Evolutionary conservation across 441 rosid genomes (phyloP).

Genomic region (Croton laevigatus): DNA sequence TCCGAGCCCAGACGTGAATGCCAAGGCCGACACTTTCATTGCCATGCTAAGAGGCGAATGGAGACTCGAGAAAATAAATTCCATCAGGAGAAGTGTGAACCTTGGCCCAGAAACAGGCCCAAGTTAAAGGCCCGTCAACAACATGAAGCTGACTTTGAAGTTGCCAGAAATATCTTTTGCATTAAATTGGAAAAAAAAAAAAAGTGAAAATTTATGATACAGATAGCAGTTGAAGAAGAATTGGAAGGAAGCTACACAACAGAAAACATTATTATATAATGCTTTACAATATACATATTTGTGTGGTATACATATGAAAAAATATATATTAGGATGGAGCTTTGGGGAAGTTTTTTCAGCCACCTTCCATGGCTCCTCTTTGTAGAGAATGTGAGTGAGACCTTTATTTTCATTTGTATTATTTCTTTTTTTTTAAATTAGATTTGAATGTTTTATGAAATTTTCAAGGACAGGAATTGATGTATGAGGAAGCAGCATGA

Average conservation of each 20-base stretch:
- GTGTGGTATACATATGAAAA: not conserved
- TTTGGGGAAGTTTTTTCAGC: constrained; percentile 20
- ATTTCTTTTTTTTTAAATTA: not conserved
- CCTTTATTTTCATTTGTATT: not conserved
- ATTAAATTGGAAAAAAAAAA: no score
- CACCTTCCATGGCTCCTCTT: constrained; percentile 17
- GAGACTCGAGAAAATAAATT: constrained; percentile 73
- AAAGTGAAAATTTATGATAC: no score
- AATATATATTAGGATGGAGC: not conserved
- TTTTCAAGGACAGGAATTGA: not conserved
- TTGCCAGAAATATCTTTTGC: not conserved
- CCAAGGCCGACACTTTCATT: constrained; percentile 73
- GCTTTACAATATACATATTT: not conserved
- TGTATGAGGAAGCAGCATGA: not conserved
- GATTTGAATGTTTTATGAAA: no score
- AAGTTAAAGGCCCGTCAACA: not conserved
- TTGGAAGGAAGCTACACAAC: not conserved
- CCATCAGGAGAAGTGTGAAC: constrained; percentile 37
- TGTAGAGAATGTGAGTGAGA: constrained; percentile 5
- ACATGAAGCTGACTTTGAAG: not conserved
- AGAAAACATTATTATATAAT: not conserved
- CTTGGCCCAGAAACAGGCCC: constrained; percentile 13
- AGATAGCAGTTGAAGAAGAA: not conserved
- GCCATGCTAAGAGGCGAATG: constrained; percentile 71
- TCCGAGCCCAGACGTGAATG: constrained; percentile 79